Evolutionary conservation across 306 rosid species (phyloP), one percentile per base, ranked within the genome.

Genomic region (Ochetophila trinervis): DNA sequence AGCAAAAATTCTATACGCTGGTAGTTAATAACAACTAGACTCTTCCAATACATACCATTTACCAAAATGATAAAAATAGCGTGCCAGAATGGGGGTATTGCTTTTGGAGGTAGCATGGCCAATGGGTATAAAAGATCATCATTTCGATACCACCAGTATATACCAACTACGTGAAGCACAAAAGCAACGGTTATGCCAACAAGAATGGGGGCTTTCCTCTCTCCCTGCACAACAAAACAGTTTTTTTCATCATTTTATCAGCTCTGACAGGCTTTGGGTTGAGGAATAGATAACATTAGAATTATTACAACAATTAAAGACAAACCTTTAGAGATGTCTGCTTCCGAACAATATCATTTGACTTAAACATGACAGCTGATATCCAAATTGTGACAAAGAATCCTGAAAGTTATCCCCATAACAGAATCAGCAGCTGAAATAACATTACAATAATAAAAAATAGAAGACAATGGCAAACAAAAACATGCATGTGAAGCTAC

Each of bases 251-350:
- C n/a, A n/a, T 66, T 64, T 50, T 57, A 60, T 42, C 37, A 16
- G 30, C 34, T 51, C 22, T 35, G 10, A 68, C 15, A 10, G 40
- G 57, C 35, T 49, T 10, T 13, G 47, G 18, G 49, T 20, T 14
- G 60, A 27, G 14, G 34, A 42, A 57, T 18, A 8, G 44, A 37
- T 23, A 16, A 17, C 14, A 63, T 22, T 16, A 42, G 56, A 21
- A 17, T n/a, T n/a, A n/a, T n/a, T n/a, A n/a, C n/a, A n/a, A n/a
- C n/a, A n/a, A n/a, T n/a, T n/a, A 36, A 22, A 32, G 9, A 20
- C 63, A 66, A 52, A 94, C 99, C 97, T 90, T 94, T 55, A 94
- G 76, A 77, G 97, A 85, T 49, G 97, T 94, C 85, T 94, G 99
- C 80, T 84, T 86, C 80, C 81, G 83, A 27, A 94, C 87, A 66